Evolutionary conservation across 208 protist species (phyloP), one percentile per base, ranked within the genome.

Genomic region (Phytomonas francai): DNA sequence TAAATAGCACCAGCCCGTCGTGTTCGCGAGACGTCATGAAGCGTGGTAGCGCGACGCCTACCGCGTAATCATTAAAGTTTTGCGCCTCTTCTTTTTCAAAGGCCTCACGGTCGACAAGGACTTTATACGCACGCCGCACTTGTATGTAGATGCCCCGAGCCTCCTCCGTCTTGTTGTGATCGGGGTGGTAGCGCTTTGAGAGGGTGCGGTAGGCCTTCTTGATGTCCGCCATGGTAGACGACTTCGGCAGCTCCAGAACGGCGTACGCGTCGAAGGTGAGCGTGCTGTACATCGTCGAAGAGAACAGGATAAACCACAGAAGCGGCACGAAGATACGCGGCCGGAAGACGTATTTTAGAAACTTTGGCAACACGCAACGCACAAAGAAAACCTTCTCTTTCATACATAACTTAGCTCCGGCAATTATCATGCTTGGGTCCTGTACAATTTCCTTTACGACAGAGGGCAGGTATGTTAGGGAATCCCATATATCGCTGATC

Each of bases 121-220:
- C 90, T 78, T 97, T 93, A 82, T 98, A 97, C 12, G 95, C 95
- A 14, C 90, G 84, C 32, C 85, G 90, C 16, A 97, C 83, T 70
- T 95, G 80, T 19, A 91, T 64, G 73, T 95, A 97, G 61, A 94
- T 78, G 27, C 88, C 81, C 33, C 92, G 87, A 27, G 92, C 94
- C 66, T 88, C 88, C 8, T 91, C 84, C 29, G 87, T 95, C 36
- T 83, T 88, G 76, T 96, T 97, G 76, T 88, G 86, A 77, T 97
- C 93, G n/a, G 92, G 88, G 77, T 97, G 89, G 73, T 88, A 96
- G 57, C 76, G 73, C 60, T 84, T 86, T 16, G 88, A 89, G 28
- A 97, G 78, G 4, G 79, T 63, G 60, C 89, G 87, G 70, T 94
- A 95, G 29, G 85, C 85, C 69, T 89, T 89, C 75, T 93, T 95